A percentile compares a stretch with the other conserved stretches of the same genome.
Conservation (phyloP, 169 alveolate species). For the Plasmodium gallinaceum region DNA sequence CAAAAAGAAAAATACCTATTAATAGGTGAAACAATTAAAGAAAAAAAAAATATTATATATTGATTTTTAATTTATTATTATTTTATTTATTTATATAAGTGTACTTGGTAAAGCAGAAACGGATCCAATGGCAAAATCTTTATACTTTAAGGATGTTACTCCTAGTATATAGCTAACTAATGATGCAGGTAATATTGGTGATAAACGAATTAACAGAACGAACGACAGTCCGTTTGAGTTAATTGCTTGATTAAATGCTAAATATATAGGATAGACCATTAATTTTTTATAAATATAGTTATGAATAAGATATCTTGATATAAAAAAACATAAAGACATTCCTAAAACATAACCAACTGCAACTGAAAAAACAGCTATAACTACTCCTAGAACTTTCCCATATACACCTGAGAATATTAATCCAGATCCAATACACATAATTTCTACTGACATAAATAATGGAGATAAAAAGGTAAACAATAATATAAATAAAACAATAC, state of each 20-base stretch:
- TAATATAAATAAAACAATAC: conserved; percentile 56
- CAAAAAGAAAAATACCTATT: conserved; percentile 62
- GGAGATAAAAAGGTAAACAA: conserved; percentile 61
- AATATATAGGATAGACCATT: conserved; percentile 67
- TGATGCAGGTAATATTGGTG: conserved; percentile 76
- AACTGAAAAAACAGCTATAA: conserved; percentile 73
- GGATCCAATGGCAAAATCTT: conserved; percentile 71
- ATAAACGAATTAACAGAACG: conserved; percentile 73
- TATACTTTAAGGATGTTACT: conserved; percentile 69
- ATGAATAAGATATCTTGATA: conserved; percentile 74
- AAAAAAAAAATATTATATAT: background rate
- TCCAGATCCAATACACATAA: conserved; percentile 77
- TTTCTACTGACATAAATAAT: conserved; percentile 75
- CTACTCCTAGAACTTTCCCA: conserved; percentile 51
- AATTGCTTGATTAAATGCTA: conserved; percentile 77
- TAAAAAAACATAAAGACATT: conserved; percentile 74
- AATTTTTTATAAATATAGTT: conserved; percentile 73
- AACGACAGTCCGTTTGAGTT: conserved; percentile 73
- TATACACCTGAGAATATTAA: conserved; percentile 76
- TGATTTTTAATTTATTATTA: background rate
- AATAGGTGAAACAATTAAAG: background rate
- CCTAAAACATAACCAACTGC: conserved; percentile 62
- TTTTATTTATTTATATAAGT: background rate
- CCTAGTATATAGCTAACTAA: conserved; percentile 73
- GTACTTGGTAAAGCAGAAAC: conserved; percentile 74